A percentile compares a stretch with the other conserved stretches of the same genome.
Evolutionary conservation across 2,329 filamentous ascomycete genomes (phyloP).

Genomic region (Pseudonectria foliicola): DNA sequence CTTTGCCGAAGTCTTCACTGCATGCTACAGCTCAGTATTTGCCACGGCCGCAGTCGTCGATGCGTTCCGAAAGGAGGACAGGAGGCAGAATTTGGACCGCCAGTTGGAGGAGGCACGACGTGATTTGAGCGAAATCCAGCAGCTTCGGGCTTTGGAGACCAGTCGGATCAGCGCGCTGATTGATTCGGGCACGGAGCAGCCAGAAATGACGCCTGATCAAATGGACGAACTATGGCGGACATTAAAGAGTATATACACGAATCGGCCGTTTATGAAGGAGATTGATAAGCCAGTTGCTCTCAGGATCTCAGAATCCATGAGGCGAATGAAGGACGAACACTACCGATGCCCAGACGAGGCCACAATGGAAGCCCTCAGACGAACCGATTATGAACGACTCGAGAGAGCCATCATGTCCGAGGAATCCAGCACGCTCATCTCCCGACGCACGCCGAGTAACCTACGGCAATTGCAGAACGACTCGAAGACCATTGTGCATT

Average conservation of each 20-base stretch:
- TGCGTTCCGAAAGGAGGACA: slow-evolving; percentile 48
- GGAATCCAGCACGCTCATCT: slow-evolving; percentile 15
- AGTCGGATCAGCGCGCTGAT: slow-evolving; percentile 8
- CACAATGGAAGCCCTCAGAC: slow-evolving; percentile 13
- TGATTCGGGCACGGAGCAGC: slow-evolving; percentile 4
- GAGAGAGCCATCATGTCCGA: slow-evolving; percentile 24
- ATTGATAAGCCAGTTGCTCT: slow-evolving; percentile 24
- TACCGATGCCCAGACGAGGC: slow-evolving; percentile 20
- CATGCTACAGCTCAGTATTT: slow-evolving; percentile 61
- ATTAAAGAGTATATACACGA: slow-evolving; percentile 24
- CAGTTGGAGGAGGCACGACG: slow-evolving; percentile 49
- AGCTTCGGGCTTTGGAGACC: slow-evolving; percentile 22
- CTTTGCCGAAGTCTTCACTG: slow-evolving; percentile 52
- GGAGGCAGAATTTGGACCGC: slow-evolving; percentile 53
- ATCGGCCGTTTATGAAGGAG: slow-evolving; percentile 31
- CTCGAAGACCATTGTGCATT: slow-evolving; percentile 16
- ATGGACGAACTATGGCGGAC: slow-evolving; percentile 26
- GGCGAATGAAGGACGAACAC: slow-evolving; percentile 19
- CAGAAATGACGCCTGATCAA: slow-evolving; percentile 18
- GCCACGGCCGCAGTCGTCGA: slow-evolving; percentile 59
- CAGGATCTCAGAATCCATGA: slow-evolving; percentile 21
- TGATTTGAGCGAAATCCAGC: slow-evolving; percentile 35
- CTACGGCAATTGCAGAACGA: slow-evolving; percentile 22
- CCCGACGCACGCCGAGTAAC: slow-evolving; percentile 17
- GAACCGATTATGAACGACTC: slow-evolving; percentile 24